Conservation (phyloP, 2,329 filamentous ascomycete genomes). For the Pseudogymnoascus sp. region DNA sequence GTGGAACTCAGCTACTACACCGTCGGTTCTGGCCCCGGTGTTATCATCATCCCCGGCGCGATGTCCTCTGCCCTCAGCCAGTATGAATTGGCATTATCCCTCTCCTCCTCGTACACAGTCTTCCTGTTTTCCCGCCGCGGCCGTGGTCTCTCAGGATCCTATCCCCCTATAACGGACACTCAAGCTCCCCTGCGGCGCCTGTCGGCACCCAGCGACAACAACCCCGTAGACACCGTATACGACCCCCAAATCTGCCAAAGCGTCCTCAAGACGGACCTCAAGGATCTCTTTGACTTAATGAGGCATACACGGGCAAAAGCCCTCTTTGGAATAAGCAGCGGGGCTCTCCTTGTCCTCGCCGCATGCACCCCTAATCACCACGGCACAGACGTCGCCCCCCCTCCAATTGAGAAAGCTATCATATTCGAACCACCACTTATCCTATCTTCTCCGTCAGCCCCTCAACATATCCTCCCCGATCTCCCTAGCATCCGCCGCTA, state of each 20-base stretch:
- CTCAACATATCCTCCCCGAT: background rate
- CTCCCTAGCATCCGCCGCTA: background rate
- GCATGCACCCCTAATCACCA: background rate
- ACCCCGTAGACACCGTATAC: background rate
- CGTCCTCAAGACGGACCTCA: background rate
- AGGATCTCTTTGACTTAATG: background rate
- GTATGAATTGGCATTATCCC: background rate
- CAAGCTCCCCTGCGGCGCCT: background rate
- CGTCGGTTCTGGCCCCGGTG: background rate
- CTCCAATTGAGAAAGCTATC: background rate
- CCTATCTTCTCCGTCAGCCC: background rate
- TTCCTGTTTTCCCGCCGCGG: background rate
- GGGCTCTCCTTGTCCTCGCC: background rate
- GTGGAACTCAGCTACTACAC: background rate
- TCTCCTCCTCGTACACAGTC: background rate
- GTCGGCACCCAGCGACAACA: background rate
- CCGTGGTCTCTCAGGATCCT: background rate
- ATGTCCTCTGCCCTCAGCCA: background rate
- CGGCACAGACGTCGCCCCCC: background rate
- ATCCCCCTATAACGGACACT: background rate
- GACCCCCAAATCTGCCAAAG: background rate
- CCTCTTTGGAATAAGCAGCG: background rate
- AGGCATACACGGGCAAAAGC: background rate
- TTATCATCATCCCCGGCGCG: background rate
- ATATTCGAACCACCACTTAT: background rate